Evolutionary conservation across 2,329 filamentous ascomycete species (phyloP).

Genomic region (Exophiala lecanii-corni): DNA sequence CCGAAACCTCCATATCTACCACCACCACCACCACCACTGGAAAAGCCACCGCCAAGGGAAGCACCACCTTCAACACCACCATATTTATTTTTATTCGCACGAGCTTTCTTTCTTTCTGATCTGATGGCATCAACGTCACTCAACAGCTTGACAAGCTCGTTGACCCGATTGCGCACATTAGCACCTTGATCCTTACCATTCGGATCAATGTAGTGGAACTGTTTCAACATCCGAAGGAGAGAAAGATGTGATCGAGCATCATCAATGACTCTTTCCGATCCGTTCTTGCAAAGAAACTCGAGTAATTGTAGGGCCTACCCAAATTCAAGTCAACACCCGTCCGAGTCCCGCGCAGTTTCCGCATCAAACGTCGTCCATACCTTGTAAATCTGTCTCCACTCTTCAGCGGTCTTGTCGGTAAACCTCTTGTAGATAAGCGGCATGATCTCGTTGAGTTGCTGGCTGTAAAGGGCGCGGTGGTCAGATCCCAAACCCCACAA

Average conservation of each 20-base stretch:
- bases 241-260: conserved; percentile 94
- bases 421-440: conserved; percentile 99
- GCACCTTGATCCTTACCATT: conserved; percentile 98
- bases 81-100: conserved; percentile 88
- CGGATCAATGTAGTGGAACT: conserved; percentile 93
- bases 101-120: conserved; percentile 76
- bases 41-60: conserved; percentile 53
- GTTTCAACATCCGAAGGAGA: conserved; percentile 93
- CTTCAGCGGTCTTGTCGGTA: conserved; percentile 95
- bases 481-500: too few relatives aligned
- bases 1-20: conserved; percentile 84
- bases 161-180: conserved; percentile 94
- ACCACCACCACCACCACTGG: conserved; percentile 51
- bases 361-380: conserved; percentile 39
- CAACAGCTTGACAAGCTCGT: conserved; percentile 90
- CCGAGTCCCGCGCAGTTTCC: conserved; percentile 8
- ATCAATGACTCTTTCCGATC: conserved; percentile 94
- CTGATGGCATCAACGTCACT: conserved; percentile 60
- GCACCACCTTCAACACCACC: conserved; percentile 84
- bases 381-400: conserved; percentile 99
- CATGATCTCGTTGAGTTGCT: conserved; percentile 98
- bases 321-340: background rate
- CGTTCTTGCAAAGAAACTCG: conserved; percentile 96
- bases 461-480: too few relatives aligned
- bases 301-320: conserved; percentile 74